Percentiles rank a stretch among this genome's conserved stretches.
Evolutionary conservation across 1,284 basidiomycete species (phyloP).

Genomic region (Ustilago vetiveriae): DNA sequence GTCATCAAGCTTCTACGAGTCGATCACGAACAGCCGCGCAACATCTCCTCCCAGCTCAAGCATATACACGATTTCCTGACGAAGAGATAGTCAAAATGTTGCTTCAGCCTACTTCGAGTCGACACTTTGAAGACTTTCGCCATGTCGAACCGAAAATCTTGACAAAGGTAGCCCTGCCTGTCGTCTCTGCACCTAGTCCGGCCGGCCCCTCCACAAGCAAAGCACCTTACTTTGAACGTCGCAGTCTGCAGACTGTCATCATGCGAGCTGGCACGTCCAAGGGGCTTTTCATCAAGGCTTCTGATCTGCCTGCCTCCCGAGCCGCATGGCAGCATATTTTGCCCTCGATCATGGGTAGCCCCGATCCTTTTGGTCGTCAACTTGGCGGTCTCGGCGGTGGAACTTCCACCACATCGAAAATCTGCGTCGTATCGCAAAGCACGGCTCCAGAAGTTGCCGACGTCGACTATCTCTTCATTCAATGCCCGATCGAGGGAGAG

Average conservation of each 20-base stretch:
- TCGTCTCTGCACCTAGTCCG: not conserved
- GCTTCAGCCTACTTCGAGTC: slow-evolving; percentile 4
- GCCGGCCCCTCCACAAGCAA: not conserved
- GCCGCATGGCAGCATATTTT: slow-evolving; percentile 9
- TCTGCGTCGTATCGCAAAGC: slow-evolving; percentile 73
- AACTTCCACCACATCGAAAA: slow-evolving; percentile 79
- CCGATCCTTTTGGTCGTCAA: slow-evolving; percentile 80
- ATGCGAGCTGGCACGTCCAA: slow-evolving; percentile 79
- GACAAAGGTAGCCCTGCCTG: not conserved
- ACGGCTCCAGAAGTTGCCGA: slow-evolving; percentile 19
- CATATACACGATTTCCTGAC: no score
- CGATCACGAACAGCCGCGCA: not conserved
- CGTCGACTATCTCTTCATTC: slow-evolving; percentile 57
- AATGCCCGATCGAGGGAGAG: slow-evolving; percentile 48
- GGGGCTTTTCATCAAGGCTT: slow-evolving; percentile 77
- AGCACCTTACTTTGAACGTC: slow-evolving; percentile 5
- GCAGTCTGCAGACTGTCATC: not conserved
- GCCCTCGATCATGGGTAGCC: slow-evolving; percentile 74
- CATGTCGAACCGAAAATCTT: slow-evolving; percentile 15
- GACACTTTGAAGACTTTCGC: slow-evolving; percentile 9
- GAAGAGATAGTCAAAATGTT: no score
- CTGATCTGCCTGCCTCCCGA: slow-evolving; percentile 37
- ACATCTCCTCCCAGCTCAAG: no score
- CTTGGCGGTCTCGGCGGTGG: slow-evolving; percentile 80
- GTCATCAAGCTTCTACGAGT: no score